phyloP scores from a whole-genome alignment of 176 grass and related monocot species.

The Neostapfia colusana region DNA sequence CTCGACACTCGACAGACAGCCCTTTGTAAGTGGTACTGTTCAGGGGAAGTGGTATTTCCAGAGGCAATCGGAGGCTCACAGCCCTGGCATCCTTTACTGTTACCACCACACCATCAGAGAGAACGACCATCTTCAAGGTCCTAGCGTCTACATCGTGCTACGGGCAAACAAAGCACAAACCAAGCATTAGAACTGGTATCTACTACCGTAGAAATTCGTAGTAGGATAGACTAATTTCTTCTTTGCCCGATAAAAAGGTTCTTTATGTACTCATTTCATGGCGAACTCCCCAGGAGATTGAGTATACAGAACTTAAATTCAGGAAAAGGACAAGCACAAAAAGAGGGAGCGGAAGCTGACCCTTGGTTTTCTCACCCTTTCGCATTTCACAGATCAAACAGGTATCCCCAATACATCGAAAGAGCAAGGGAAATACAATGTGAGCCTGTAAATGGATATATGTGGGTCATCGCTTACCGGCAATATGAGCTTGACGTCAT shows the following conservation, averaged over 20 bases:
- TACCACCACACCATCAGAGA: slow-evolving; percentile 84
- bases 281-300: neutral
- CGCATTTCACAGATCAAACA: too few species aligned
- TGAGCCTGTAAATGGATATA: too few species aligned
- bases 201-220: neutral
- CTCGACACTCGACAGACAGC: slow-evolving; percentile 47
- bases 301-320: too few species aligned
- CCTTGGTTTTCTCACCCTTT: too few species aligned
- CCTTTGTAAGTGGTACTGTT: slow-evolving; percentile 67
- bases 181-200: neutral
- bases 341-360: too few species aligned
- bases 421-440: too few species aligned
- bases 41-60: slow-evolving; percentile 75
- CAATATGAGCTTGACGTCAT: slow-evolving; percentile 77
- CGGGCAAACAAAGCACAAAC: slow-evolving; percentile 1
- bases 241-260: neutral
- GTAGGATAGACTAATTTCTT: neutral
- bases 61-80: slow-evolving; percentile 72
- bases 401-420: too few species aligned
- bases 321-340: too few species aligned
- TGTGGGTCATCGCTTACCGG: slow-evolving; percentile 70
- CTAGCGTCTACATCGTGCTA: slow-evolving; percentile 96
- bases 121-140: slow-evolving; percentile 83
- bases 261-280: neutral
- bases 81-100: slow-evolving; percentile 83